phyloP scores from a whole-genome alignment of 1,284 basidiomycete genomes.

The Malassezia pachydermatis region DNA sequence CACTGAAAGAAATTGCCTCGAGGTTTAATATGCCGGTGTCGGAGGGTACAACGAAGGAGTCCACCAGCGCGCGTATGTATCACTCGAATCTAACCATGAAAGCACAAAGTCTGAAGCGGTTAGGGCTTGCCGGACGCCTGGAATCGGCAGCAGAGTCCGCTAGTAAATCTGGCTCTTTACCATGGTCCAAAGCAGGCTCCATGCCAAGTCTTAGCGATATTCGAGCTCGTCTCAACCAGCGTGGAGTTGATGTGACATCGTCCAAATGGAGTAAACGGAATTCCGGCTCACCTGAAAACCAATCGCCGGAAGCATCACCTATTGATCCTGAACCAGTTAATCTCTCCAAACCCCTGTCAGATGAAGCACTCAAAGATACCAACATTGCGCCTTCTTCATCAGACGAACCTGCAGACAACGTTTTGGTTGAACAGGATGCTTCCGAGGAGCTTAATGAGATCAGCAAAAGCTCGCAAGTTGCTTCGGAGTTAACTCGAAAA shows the following conservation, averaged over 20 bases:
- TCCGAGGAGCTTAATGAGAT: no score
- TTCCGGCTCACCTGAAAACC: no score
- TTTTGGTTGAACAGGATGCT: no score
- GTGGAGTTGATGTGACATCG: conserved; percentile 12
- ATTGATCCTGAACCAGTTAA: no score
- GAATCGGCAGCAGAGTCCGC: not conserved
- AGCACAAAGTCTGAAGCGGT: conserved; percentile 6
- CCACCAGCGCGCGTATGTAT: not conserved
- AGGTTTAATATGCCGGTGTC: conserved; percentile 7
- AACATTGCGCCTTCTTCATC: no score
- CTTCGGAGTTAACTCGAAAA: no score
- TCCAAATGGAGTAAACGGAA: conserved; percentile 9
- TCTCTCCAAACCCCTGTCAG: no score
- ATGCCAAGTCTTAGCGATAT: conserved; percentile 43
- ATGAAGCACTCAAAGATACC: no score
- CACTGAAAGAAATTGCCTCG: conserved; percentile 10
- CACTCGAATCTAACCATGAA: not conserved
- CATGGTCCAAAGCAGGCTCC: conserved; percentile 16
- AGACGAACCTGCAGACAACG: no score
- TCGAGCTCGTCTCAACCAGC: conserved; percentile 26
- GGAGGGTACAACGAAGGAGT: not conserved
- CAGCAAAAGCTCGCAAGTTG: no score
- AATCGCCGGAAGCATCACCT: no score
- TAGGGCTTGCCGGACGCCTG: conserved; percentile 13
- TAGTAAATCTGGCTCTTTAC: not conserved